Conservation (phyloP, 2,329 filamentous ascomycete genomes). For the Didymella exigua region DNA sequence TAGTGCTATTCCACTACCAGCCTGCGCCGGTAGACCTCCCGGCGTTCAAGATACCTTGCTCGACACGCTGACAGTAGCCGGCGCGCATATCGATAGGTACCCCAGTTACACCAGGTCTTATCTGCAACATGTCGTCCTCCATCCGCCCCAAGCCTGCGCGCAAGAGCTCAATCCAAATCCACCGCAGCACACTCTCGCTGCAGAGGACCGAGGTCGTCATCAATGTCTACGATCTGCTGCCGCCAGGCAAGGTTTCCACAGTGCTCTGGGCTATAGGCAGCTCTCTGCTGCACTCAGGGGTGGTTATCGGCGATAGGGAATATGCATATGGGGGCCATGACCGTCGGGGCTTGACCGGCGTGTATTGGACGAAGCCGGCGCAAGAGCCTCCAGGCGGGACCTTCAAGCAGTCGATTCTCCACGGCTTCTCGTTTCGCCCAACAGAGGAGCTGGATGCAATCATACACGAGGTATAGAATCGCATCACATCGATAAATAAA, state of each 20-base stretch:
- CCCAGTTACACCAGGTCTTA: constrained; percentile 12
- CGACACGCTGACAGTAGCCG: constrained; percentile 15
- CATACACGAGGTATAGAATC: constrained; percentile 57
- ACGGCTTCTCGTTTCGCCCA: constrained; percentile 76
- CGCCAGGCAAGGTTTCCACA: constrained; percentile 76
- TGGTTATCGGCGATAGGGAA: constrained; percentile 79
- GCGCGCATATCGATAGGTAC: constrained; percentile 7
- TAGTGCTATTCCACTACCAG: constrained; percentile 7
- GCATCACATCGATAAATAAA: neutral
- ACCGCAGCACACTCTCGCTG: constrained; percentile 70
- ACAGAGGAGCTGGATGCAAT: constrained; percentile 73
- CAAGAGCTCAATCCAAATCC: constrained; percentile 54
- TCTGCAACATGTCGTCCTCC: constrained; percentile 38
- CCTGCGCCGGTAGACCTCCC: constrained; percentile 11
- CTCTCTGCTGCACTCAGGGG: constrained; percentile 79
- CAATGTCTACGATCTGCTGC: constrained; percentile 78
- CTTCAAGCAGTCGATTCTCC: constrained; percentile 75
- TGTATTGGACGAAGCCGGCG: constrained; percentile 79
- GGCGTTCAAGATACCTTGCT: constrained; percentile 23
- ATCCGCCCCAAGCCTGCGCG: constrained; percentile 43
- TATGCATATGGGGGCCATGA: constrained; percentile 88
- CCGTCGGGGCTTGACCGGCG: constrained; percentile 71
- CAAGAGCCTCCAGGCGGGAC: constrained; percentile 77
- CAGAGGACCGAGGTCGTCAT: constrained; percentile 76
- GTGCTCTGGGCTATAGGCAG: constrained; percentile 78